These are phyloP conservation scores for Pythium guiyangense DNA, from an alignment of 352 stramenopile genomes.

Conservation along the genomic window DNA sequence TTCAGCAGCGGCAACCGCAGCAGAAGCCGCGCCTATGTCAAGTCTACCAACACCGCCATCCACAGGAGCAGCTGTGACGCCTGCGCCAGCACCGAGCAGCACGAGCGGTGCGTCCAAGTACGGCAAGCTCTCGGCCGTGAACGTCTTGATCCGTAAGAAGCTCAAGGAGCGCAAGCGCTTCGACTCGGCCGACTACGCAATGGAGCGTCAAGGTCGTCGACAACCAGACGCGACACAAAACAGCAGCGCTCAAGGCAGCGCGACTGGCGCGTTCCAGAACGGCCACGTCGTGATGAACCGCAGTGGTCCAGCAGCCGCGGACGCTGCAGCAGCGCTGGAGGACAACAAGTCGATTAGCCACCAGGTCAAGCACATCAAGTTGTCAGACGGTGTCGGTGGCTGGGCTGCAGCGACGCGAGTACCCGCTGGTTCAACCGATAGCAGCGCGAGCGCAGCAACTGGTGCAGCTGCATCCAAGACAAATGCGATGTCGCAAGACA, in stretches of 20 bases:
- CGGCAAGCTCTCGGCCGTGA: slow-evolving; percentile 53
- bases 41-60: neutral
- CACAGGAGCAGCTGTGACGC: neutral
- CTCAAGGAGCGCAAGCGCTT: slow-evolving; percentile 81
- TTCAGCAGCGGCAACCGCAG: no score
- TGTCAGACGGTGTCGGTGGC: slow-evolving; percentile 37
- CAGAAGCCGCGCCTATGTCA: neutral
- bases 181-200: slow-evolving; percentile 75
- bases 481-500: slow-evolving; percentile 22
- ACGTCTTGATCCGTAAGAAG: slow-evolving; percentile 78
- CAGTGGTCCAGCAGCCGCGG: no score
- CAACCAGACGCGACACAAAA: slow-evolving; percentile 2
- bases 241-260: slow-evolving; percentile 14
- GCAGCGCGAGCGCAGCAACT: neutral
- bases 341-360: slow-evolving; percentile 35
- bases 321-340: slow-evolving; percentile 1
- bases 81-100: slow-evolving; percentile 5
- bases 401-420: slow-evolving; percentile 13
- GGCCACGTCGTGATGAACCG: slow-evolving; percentile 17
- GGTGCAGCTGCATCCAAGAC: slow-evolving; percentile 12
- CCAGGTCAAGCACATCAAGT: slow-evolving; percentile 77
- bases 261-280: slow-evolving; percentile 10
- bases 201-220: slow-evolving; percentile 46
- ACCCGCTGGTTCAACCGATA: neutral
- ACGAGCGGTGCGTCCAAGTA: slow-evolving; percentile 30